A percentile compares a stretch with the other conserved stretches of the same genome.
Conservation (phyloP, 2,329 filamentous ascomycete genomes). For the Penicillium sp. region DNA sequence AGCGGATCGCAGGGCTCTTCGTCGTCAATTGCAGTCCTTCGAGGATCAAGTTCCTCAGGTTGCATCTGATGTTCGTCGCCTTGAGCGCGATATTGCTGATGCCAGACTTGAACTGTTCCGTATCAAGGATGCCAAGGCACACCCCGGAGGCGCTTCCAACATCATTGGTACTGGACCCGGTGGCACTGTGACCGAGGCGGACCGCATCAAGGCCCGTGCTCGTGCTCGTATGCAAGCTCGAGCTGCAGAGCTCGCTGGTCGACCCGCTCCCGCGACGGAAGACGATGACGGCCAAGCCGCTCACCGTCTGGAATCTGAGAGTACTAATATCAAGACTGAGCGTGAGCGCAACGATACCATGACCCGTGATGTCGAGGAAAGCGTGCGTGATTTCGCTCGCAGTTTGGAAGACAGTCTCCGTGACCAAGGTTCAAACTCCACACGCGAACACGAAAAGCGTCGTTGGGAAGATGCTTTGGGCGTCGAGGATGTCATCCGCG, state of each 20-base stretch:
- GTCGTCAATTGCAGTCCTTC: slow-evolving; percentile 83
- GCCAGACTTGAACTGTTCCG: slow-evolving; percentile 90
- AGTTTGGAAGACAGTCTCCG: slow-evolving; percentile 86
- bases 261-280: slow-evolving; percentile 66
- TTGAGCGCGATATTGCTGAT: slow-evolving; percentile 90
- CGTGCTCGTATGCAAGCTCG: slow-evolving; percentile 99
- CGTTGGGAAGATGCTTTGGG: slow-evolving; percentile 96
- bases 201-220: slow-evolving; percentile 89
- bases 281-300: slow-evolving; percentile 77
- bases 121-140: slow-evolving; percentile 85
- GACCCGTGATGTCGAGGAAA: slow-evolving; percentile 96
- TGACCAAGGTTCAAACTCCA: slow-evolving; percentile 72
- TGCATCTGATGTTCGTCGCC: slow-evolving; percentile 85
- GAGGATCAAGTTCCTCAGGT: slow-evolving; percentile 89
- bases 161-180: slow-evolving; percentile 93
- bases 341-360: slow-evolving; percentile 94
- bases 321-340: slow-evolving; percentile 74
- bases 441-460: slow-evolving; percentile 84
- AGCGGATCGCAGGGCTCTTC: slow-evolving; percentile 80
- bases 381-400: slow-evolving; percentile 82
- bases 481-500: slow-evolving; percentile 93
- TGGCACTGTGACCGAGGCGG: slow-evolving; percentile 85
- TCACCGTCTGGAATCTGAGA: slow-evolving; percentile 87
- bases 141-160: slow-evolving; percentile 75
- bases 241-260: slow-evolving; percentile 86